A percentile compares a stretch with the other conserved stretches of the same genome.
These are phyloP conservation scores for Taphrina pruni DNA, from an alignment of 1,139 yeast genomes.

Conservation along the genomic window DNA sequence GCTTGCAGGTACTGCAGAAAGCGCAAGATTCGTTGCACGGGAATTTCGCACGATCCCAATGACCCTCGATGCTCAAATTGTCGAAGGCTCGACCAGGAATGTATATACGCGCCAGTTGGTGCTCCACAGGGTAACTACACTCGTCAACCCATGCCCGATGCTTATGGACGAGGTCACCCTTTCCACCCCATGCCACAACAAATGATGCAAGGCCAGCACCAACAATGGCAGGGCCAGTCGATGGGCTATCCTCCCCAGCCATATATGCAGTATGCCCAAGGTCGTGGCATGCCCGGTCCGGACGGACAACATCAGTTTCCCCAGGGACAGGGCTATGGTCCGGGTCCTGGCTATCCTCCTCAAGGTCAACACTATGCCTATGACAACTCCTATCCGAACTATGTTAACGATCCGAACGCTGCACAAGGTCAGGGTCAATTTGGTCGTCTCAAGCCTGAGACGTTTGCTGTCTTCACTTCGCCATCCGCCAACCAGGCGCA, in stretches of 20 bases:
- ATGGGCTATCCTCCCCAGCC: constrained; percentile 29
- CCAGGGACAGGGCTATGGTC: constrained; percentile 12
- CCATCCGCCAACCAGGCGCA: constrained; percentile 7
- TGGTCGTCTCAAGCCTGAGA: constrained; percentile 31
- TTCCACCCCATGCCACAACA: constrained; percentile 33
- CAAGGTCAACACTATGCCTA: constrained; percentile 24
- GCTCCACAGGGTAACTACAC: constrained; percentile 32
- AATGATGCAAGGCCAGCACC: constrained; percentile 21
- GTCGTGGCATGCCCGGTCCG: constrained; percentile 23
- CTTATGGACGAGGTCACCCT: constrained; percentile 27
- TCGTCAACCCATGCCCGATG: constrained; percentile 34
- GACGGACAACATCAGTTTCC: constrained; percentile 25
- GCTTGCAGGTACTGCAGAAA: constrained; percentile 41
- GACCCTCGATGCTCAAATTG: constrained; percentile 39
- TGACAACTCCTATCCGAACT: constrained; percentile 28
- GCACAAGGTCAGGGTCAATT: constrained; percentile 21
- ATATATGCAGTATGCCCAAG: constrained; percentile 24
- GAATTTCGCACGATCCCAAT: constrained; percentile 36
- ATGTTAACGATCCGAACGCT: constrained; percentile 27
- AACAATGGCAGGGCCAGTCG: constrained; percentile 16
- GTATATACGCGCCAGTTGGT: constrained; percentile 39
- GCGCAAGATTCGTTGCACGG: constrained; percentile 42
- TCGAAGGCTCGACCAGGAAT: constrained; percentile 38
- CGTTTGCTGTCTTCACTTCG: constrained; percentile 22
- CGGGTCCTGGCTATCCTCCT: constrained; percentile 23